Evolutionary conservation across 2,329 filamentous ascomycete species (phyloP).

Genomic region (Sarocladiaceae sp.): DNA sequence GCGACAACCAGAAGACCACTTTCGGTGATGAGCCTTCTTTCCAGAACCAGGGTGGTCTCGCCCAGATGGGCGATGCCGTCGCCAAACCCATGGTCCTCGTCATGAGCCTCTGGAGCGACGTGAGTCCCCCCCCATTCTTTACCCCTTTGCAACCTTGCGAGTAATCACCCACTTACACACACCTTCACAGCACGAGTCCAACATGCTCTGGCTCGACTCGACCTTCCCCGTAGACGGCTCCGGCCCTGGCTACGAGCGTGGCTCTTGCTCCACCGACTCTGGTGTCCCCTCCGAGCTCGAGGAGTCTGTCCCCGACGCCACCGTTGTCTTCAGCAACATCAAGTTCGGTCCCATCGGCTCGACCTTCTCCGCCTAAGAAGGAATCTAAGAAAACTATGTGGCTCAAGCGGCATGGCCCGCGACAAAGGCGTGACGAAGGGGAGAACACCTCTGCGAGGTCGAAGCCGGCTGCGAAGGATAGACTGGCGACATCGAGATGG

Average conservation of each 20-base stretch:
- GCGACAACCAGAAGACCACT: constrained; percentile 48
- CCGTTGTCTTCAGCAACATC: constrained; percentile 54
- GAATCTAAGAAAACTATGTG: neutral
- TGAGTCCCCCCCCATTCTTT: constrained; percentile 16
- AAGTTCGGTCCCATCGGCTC: constrained; percentile 49
- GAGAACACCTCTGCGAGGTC: no score
- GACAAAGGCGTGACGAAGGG: neutral
- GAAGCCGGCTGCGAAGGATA: no score
- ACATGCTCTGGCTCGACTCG: constrained; percentile 73
- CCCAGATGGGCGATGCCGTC: constrained; percentile 45
- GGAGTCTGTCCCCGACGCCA: constrained; percentile 35
- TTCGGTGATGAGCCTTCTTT: constrained; percentile 52
- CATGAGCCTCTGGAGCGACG: constrained; percentile 55
- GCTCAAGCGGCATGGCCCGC: neutral
- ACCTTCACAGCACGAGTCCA: constrained; percentile 41
- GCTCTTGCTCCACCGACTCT: constrained; percentile 44
- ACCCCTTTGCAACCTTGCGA: no score
- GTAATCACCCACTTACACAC: neutral
- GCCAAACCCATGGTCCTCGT: constrained; percentile 39
- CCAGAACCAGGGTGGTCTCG: constrained; percentile 48
- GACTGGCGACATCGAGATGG: no score
- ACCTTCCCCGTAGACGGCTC: constrained; percentile 48
- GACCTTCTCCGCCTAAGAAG: constrained; percentile 31
- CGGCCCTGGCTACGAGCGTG: constrained; percentile 43
- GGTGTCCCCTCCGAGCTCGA: constrained; percentile 47